phyloP scores from a whole-genome alignment of 768 basidiomycete species.

The Astraeus odoratus region DNA sequence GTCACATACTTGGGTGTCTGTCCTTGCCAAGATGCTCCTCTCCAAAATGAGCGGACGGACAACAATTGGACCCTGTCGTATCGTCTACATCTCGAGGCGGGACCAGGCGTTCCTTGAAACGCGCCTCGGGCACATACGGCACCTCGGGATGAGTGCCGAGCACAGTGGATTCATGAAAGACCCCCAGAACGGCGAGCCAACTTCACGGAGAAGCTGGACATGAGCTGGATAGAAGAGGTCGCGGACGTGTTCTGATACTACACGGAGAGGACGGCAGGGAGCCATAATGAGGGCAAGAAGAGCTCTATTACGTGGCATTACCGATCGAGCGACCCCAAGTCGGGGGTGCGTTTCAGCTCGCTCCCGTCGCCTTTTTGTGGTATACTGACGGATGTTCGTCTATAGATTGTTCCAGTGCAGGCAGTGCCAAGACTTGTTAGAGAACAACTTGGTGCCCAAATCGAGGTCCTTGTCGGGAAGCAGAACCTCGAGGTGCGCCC shows the following conservation, averaged over 20 bases:
- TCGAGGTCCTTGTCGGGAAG: slow-evolving; percentile 96
- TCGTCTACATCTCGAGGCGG: slow-evolving; percentile 95
- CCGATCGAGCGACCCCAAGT: slow-evolving; percentile 86
- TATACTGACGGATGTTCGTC: slow-evolving; percentile 3
- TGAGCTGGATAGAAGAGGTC: slow-evolving; percentile 97
- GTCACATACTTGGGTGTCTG: slow-evolving; percentile 90
- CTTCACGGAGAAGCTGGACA: slow-evolving; percentile 88
- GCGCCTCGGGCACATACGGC: slow-evolving; percentile 78
- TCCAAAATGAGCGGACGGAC: slow-evolving; percentile 73
- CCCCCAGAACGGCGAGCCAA: slow-evolving; percentile 52
- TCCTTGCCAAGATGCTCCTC: slow-evolving; percentile 83
- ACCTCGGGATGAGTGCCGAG: slow-evolving; percentile 90
- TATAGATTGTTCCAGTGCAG: slow-evolving; percentile 83
- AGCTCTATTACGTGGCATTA: slow-evolving; percentile 99
- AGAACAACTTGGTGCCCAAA: slow-evolving; percentile 93
- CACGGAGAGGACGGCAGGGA: slow-evolving; percentile 95
- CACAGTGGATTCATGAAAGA: slow-evolving; percentile 89
- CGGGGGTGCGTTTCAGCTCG: slow-evolving; percentile 91
- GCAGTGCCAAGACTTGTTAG: slow-evolving; percentile 92
- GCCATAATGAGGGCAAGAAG: slow-evolving; percentile 95
- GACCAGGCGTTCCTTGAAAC: slow-evolving; percentile 89
- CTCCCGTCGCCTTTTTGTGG: background rate
- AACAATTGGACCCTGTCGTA: slow-evolving; percentile 71
- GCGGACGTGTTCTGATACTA: slow-evolving; percentile 95
- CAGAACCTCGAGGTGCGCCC: slow-evolving; percentile 98